Evolutionary conservation across 192 early-diverging fungal genomes (phyloP), one percentile per base, ranked within the genome.

Genomic region (Podila verticillata): DNA sequence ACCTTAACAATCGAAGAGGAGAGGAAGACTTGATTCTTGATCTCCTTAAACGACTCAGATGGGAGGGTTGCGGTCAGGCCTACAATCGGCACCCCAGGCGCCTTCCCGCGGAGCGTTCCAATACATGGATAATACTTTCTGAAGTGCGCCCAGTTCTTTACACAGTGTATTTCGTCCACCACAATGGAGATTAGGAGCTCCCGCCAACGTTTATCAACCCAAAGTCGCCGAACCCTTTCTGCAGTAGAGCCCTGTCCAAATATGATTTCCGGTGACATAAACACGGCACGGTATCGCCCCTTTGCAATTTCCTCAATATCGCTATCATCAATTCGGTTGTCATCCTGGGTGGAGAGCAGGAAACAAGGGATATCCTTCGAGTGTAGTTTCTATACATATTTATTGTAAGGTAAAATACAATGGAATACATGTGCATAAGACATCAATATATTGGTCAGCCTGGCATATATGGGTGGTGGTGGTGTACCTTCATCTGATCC

Each of bases 151-250:
- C 65, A 66, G 54, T 66, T 66, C 57, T 66, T 48, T 2, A 57
- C 32, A 20, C 65, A 66, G 30, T 68, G 66, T n/a, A 60, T 51
- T n/a, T 68, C 66, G 12, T 68, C 66, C 6, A 68, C 22, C 13
- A 68, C 66, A 22, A 68, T 59, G 24, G 66, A 54, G 13, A 59
- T 49, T 36, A 68, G 47, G 35, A 7, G 4, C 0, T 57, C 24
- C 57, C 28, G 34, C 57, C 57, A 68, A 30, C 0, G 4, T 36
- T 15, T 57, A 24, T 66, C 22, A 0, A 39, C 19, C 66, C 57
- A 68, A 28, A 68, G 54, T 1, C 4, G 4, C 7, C 15, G 54
- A 0, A 68, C 17, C 39, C 57, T 29, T 32, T 48, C 59, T 22
- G 51, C 35, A 0, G 65, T 57, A 32, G 51, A 31, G 20, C 65